Conservation (phyloP, 169 alveolate species). For the Eimeria maxima region DNA sequence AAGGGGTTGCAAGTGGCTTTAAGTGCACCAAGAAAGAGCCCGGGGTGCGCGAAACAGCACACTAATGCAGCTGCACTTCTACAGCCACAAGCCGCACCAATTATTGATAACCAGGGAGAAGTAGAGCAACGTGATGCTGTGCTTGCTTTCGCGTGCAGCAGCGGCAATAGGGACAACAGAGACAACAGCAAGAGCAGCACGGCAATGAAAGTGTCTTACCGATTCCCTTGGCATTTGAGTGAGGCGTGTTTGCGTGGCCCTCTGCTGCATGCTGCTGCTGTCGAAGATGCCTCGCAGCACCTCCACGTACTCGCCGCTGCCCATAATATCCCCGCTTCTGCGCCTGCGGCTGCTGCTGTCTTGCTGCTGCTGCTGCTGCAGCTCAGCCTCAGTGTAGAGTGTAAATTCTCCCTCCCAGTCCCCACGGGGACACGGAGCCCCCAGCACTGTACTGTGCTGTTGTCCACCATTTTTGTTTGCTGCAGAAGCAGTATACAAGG, state of each 20-base stretch:
- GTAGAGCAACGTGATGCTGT: not conserved
- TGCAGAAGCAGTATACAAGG: not conserved
- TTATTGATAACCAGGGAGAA: not conserved
- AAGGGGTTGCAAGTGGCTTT: not conserved
- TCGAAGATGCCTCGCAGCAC: constrained; percentile 76
- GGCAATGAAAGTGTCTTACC: not conserved
- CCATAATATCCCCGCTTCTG: constrained; percentile 20
- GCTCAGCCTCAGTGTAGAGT: constrained; percentile 43
- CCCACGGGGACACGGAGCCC: not conserved
- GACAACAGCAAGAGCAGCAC: not conserved
- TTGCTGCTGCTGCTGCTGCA: constrained; percentile 44
- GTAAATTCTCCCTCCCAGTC: constrained; percentile 52
- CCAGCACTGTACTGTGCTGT: constrained; percentile 8
- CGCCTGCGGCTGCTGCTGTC: constrained; percentile 33
- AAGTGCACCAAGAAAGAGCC: not conserved
- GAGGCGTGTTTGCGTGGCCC: constrained; percentile 68
- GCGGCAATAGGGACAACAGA: not conserved
- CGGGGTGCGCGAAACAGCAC: not conserved
- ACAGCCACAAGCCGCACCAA: not conserved
- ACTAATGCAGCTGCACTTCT: not conserved
- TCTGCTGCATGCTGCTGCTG: constrained; percentile 79
- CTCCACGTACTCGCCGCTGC: constrained; percentile 74
- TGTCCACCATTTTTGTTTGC: not conserved
- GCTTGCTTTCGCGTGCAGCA: not conserved
- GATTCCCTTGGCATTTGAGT: constrained; percentile 58